Base-by-base conservation (phyloP, 192 early-diverging fungal genomes). In the Fimicolochytrium jonesii region DNA sequence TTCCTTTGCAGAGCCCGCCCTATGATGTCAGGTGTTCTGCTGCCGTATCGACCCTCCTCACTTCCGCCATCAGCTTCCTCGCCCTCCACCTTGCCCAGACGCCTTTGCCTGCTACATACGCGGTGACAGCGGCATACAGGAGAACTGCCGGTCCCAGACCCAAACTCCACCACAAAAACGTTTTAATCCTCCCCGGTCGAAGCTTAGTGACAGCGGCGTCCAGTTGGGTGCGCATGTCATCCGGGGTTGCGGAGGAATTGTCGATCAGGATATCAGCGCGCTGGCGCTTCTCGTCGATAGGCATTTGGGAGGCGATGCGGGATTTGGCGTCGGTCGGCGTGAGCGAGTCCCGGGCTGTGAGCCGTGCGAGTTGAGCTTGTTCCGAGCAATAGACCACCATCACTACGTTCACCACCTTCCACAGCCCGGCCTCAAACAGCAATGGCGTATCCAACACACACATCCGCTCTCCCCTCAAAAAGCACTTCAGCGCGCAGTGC, bases 381-480 rank as follows among this genome's bases (percentile, higher is more conserved):
- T 77, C 76, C 0, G 87, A 81, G 52, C 87, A 88, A 56, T 88
- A 92, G 2, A 97, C 86, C 1, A 97, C 94, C 23, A 90, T 74
- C 6, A 84, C 84, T 4, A 74, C 64, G 35, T 81, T 82, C 26
- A 95, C 85, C 58, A 86, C 84, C 42, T 75, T 75, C 63, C 90
- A 77, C 55, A 96, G 65, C 13, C 88, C 84, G 15, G 87, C 81
- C 64, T 99, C 96, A 48, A 92, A 86, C 54, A 99, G 77, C 43
- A 99, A 71, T n/a, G 96, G 96, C 0, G 90, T 90, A 69, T 99
- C 96, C 39, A 97, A 75, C 1, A 99, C 77, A 10, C 89, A 88
- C 13, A 92, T 44, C 4, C 74, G 62, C 2, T 85, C 67, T 1
- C 90, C 91, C 2, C 65, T 72, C 4, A 94, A 50, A 73, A 92